phyloP scores from a whole-genome alignment of 176 grass and related monocot genomes.

The Areca catechu region DNA sequence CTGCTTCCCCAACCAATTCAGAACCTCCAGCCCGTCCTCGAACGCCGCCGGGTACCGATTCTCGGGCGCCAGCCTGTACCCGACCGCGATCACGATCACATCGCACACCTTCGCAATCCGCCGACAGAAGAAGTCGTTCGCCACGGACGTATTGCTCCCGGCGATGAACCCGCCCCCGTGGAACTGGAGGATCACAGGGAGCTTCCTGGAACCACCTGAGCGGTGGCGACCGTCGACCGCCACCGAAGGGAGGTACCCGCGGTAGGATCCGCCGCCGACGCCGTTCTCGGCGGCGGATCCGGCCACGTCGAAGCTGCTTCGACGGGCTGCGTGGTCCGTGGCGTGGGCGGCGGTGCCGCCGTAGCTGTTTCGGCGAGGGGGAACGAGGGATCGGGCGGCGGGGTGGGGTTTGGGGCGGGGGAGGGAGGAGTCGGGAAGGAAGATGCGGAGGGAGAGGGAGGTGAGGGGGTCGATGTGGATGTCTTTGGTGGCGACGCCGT shows the following conservation, averaged over 20 bases:
- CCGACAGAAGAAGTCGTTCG: slow-evolving; percentile 87
- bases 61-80: slow-evolving; percentile 73
- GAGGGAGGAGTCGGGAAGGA: slow-evolving; percentile 44
- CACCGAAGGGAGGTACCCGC: not conserved
- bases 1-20: slow-evolving; percentile 81
- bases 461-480: slow-evolving; percentile 72
- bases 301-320: not conserved
- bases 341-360: slow-evolving; percentile 30
- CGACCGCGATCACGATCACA: slow-evolving; percentile 63
- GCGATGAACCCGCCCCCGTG: slow-evolving; percentile 71
- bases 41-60: slow-evolving; percentile 75
- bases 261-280: not conserved
- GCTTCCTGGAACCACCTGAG: slow-evolving; percentile 21
- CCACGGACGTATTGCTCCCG: slow-evolving; percentile 48
- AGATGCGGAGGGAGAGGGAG: slow-evolving; percentile 55
- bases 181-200: slow-evolving; percentile 82
- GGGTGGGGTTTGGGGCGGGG: not conserved
- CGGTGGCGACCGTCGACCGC: not conserved
- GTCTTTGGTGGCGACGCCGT: slow-evolving; percentile 73
- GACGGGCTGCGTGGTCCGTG: not conserved
- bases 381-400: not conserved
- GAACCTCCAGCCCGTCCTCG: slow-evolving; percentile 76
- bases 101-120: slow-evolving; percentile 80
- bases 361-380: slow-evolving; percentile 29
- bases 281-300: not conserved